Conservation (phyloP, 176 grass and related monocot genomes). For the Carex littledalei region DNA sequence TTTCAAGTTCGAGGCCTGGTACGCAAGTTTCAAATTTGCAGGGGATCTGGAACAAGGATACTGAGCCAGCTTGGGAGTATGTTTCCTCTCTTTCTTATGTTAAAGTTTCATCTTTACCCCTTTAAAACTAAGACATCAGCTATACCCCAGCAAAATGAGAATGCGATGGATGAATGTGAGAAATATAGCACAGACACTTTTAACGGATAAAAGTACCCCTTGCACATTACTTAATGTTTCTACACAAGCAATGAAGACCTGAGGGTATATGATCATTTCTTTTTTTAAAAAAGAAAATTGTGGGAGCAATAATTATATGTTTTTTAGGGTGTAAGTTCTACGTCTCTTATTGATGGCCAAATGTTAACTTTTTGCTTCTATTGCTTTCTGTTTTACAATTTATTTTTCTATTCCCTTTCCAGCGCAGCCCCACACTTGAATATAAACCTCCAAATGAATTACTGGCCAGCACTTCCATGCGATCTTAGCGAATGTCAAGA, state of each 20-base stretch:
- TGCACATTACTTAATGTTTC: background rate
- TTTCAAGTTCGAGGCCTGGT: slow-evolving; percentile 82
- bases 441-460: slow-evolving; percentile 92
- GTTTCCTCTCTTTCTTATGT: slow-evolving; percentile 21
- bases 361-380: background rate
- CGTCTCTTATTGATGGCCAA: background rate
- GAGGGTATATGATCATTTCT: background rate
- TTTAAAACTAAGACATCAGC: background rate
- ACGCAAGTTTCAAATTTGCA: slow-evolving; percentile 80
- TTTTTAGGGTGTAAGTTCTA: background rate
- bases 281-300: background rate
- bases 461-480: slow-evolving; percentile 77
- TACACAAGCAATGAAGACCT: background rate
- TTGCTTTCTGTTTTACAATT: slow-evolving; percentile 23
- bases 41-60: slow-evolving; percentile 88
- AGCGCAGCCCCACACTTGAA: slow-evolving; percentile 80
- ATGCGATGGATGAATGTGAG: background rate
- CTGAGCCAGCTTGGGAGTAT: slow-evolving; percentile 65
- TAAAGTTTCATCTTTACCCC: background rate
- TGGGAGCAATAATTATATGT: background rate
- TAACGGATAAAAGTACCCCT: background rate
- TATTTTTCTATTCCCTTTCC: slow-evolving; percentile 30
- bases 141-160: background rate
- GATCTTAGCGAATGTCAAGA: slow-evolving; percentile 85
- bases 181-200: background rate